Conservation (phyloP, 1,284 basidiomycete species). For the Mycosarcoma maydis region DNA sequence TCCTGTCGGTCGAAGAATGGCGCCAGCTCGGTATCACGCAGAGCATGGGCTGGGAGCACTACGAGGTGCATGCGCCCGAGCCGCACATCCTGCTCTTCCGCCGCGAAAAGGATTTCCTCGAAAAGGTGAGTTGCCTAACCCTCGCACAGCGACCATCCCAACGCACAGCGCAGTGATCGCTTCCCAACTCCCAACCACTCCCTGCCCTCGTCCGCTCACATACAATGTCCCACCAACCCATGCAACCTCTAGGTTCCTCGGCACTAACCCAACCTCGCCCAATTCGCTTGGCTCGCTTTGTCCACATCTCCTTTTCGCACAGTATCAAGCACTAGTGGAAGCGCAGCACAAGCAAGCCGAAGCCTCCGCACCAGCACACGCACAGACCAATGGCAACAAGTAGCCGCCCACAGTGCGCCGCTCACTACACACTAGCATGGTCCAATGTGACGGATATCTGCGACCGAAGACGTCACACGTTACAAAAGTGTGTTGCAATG, state of each 20-base stretch:
- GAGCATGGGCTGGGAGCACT: constrained; percentile 95
- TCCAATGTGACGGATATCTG: no score
- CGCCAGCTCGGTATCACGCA: constrained; percentile 94
- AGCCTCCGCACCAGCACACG: constrained; percentile 6
- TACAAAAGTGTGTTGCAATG: no score
- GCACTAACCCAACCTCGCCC: no score
- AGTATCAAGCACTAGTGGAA: constrained; percentile 25
- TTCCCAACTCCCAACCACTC: no score
- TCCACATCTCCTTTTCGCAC: background rate
- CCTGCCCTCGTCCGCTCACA: no score
- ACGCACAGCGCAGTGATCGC: background rate
- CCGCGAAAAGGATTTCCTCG: constrained; percentile 68
- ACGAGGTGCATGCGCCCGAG: constrained; percentile 83
- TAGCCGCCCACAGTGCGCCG: no score
- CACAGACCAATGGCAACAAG: constrained; percentile 27
- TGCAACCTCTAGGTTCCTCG: no score
- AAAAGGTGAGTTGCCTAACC: constrained; percentile 46
- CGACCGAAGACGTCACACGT: no score
- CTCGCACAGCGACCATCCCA: background rate
- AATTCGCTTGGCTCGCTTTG: background rate
- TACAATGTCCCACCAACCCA: no score
- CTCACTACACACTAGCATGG: no score
- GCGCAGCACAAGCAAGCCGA: no score
- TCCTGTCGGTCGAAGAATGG: constrained; percentile 89
- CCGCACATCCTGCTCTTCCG: constrained; percentile 69